phyloP scores from a whole-genome alignment of 2,329 filamentous ascomycete species.

The Colletotrichum sp. region DNA sequence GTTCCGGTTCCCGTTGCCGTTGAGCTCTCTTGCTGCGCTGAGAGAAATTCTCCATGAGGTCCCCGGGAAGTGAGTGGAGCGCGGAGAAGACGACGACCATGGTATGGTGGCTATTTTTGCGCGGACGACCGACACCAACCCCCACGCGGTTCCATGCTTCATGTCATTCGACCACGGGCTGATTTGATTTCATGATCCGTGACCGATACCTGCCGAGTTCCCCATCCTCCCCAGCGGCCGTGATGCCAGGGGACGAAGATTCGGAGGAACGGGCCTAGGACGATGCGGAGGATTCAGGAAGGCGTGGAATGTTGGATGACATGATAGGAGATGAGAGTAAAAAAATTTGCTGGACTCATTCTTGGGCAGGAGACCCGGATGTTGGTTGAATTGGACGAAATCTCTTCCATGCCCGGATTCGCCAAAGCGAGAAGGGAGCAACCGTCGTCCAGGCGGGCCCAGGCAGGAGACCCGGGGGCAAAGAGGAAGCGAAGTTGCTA shows the following conservation, averaged over 20 bases:
- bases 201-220: not conserved
- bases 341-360: not conserved
- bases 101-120: constrained; percentile 9
- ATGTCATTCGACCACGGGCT: constrained; percentile 8
- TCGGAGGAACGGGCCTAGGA: not conserved
- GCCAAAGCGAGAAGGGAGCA: not conserved
- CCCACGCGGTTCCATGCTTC: constrained; percentile 13
- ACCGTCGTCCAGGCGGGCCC: not conserved
- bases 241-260: not conserved
- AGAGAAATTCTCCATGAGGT: not conserved
- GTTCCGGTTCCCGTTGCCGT: not conserved
- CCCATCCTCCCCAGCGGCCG: not conserved
- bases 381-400: not conserved
- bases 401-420: not conserved
- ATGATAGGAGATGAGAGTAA: not conserved
- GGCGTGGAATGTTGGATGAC: not conserved
- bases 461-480: not conserved
- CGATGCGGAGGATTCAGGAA: constrained; percentile 3
- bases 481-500: not conserved
- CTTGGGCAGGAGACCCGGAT: not conserved
- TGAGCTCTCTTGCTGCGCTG: not conserved
- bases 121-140: not conserved
- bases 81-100: constrained; percentile 10
- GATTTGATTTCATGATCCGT: not conserved
- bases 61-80: not conserved